Conservation (phyloP, 2,329 filamentous ascomycete species). For the Hymenoscyphus linearis region DNA sequence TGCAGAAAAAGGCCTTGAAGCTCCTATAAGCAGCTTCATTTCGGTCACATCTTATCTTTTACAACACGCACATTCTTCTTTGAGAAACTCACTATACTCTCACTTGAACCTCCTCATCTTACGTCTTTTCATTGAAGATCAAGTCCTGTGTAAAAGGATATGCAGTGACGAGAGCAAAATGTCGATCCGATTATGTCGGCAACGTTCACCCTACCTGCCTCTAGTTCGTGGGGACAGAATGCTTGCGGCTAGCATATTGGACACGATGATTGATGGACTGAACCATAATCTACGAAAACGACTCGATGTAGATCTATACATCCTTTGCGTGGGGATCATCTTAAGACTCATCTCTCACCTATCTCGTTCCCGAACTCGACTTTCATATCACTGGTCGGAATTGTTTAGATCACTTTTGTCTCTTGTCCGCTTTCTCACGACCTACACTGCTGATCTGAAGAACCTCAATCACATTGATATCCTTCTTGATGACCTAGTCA, state of each 20-base stretch:
- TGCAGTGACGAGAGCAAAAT: constrained; percentile 74
- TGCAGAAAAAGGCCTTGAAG: constrained; percentile 60
- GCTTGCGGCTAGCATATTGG: constrained; percentile 70
- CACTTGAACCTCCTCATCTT: constrained; percentile 81
- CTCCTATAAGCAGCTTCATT: constrained; percentile 74
- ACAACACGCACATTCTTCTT: constrained; percentile 84
- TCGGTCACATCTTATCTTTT: constrained; percentile 89
- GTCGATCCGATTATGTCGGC: constrained; percentile 77
- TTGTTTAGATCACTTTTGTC: constrained; percentile 86
- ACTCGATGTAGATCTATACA: constrained; percentile 81
- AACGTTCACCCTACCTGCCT: constrained; percentile 81
- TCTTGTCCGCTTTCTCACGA: constrained; percentile 84
- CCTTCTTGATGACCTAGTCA: constrained; percentile 72
- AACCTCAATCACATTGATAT: constrained; percentile 62
- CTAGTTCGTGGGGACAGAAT: constrained; percentile 66
- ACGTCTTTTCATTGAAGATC: constrained; percentile 82
- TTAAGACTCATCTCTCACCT: constrained; percentile 80
- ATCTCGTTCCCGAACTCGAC: constrained; percentile 72
- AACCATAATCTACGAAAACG: constrained; percentile 88
- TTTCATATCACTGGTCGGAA: constrained; percentile 91
- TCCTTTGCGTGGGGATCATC: constrained; percentile 73
- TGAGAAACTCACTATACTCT: constrained; percentile 73
- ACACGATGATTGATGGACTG: constrained; percentile 83
- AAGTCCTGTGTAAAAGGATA: constrained; percentile 72
- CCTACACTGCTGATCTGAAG: constrained; percentile 75